These are phyloP conservation scores for Exophiala dermatitidis DNA, from an alignment of 2,329 filamentous ascomycete species.

Conservation along the genomic window DNA sequence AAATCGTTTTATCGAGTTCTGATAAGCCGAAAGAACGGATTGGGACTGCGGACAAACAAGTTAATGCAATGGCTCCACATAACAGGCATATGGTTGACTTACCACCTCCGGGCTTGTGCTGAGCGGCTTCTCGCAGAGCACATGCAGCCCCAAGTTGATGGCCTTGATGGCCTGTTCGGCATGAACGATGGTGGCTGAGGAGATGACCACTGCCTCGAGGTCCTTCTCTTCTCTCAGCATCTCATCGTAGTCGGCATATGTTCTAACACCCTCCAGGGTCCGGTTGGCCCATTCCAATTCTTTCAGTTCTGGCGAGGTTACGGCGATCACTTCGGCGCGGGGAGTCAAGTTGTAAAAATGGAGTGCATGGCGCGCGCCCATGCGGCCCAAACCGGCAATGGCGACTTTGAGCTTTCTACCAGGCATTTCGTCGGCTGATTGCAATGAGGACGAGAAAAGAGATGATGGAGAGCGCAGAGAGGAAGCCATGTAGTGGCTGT, in stretches of 20 bases:
- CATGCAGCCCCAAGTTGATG: slow-evolving; percentile 48
- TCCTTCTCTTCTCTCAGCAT: slow-evolving; percentile 49
- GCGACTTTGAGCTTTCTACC: slow-evolving; percentile 38
- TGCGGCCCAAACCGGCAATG: slow-evolving; percentile 45
- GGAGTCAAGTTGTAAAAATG: slow-evolving; percentile 45
- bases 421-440: slow-evolving; percentile 11
- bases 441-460: background rate
- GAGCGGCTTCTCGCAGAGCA: slow-evolving; percentile 50
- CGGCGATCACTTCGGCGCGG: slow-evolving; percentile 45
- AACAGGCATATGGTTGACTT: slow-evolving; percentile 25
- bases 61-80: background rate
- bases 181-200: slow-evolving; percentile 50
- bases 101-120: slow-evolving; percentile 54
- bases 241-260: slow-evolving; percentile 50
- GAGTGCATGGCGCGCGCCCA: slow-evolving; percentile 44
- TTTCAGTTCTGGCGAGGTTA: slow-evolving; percentile 40
- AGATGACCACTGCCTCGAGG: slow-evolving; percentile 50
- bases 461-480: background rate
- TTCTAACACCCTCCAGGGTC: slow-evolving; percentile 45
- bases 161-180: slow-evolving; percentile 53
- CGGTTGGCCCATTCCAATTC: slow-evolving; percentile 47
- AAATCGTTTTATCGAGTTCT: slow-evolving; percentile 39
- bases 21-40: slow-evolving; percentile 49
- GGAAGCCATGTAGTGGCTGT: too few relatives aligned
- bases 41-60: slow-evolving; percentile 43